These are phyloP conservation scores for Lepiota brunneoincarnata DNA, from an alignment of 768 basidiomycete species.

Conservation along the genomic window DNA sequence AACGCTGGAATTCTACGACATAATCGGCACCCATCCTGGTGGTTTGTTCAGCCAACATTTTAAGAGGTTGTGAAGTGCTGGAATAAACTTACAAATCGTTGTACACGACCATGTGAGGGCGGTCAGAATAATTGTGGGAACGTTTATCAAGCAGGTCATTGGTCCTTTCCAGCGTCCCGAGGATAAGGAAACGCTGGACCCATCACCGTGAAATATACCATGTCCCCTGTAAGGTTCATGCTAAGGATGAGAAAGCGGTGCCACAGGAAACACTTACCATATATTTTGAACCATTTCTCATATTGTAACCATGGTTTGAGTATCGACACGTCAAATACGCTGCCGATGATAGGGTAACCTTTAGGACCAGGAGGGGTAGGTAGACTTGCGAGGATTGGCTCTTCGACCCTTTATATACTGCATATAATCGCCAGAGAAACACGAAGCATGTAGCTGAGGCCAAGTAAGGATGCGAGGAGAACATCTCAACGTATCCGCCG, in stretches of 20 bases:
- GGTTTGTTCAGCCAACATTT: background rate
- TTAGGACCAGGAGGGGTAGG: constrained; percentile 17
- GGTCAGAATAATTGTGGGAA: constrained; percentile 14
- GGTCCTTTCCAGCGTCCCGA: constrained; percentile 6
- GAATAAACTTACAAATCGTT: constrained; percentile 17
- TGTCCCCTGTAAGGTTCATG: constrained; percentile 8
- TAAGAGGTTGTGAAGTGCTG: background rate
- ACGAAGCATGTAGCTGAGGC: too few species aligned
- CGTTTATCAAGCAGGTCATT: constrained; percentile 16
- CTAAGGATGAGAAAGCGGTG: background rate
- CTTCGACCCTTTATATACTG: too few species aligned
- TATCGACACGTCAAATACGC: constrained; percentile 4
- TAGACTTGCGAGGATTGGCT: too few species aligned
- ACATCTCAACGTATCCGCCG: too few species aligned
- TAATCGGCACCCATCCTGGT: constrained; percentile 23
- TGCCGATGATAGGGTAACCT: constrained; percentile 15
- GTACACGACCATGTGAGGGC: constrained; percentile 20
- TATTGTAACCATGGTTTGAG: constrained; percentile 11
- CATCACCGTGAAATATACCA: constrained; percentile 13
- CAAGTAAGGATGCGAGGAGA: too few species aligned
- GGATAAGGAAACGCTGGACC: constrained; percentile 12
- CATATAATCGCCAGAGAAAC: too few species aligned
- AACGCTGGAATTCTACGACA: constrained; percentile 21
- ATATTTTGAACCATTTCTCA: too few species aligned
- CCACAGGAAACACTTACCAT: constrained; percentile 4